phyloP scores from a whole-genome alignment of 352 stramenopile species.

The Saprolegnia diclina region DNA sequence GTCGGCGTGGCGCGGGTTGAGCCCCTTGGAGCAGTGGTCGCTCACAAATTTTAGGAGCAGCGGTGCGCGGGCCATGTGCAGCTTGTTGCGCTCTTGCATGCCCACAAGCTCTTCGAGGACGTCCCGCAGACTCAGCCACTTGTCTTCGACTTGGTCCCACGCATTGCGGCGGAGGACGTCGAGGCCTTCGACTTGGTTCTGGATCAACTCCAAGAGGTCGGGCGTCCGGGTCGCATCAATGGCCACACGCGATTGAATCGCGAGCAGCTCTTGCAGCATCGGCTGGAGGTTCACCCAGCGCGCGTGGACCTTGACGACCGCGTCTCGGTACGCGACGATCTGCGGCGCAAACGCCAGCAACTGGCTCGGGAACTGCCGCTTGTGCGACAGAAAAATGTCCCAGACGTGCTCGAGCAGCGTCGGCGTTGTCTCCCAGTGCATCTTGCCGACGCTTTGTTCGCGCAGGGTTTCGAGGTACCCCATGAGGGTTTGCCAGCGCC shows the following conservation, averaged over 20 bases:
- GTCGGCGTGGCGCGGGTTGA: conserved; percentile 48
- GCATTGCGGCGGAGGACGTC: conserved; percentile 56
- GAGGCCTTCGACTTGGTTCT: conserved; percentile 48
- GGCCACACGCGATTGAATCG: conserved; percentile 41
- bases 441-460: conserved; percentile 38
- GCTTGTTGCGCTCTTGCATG: conserved; percentile 56
- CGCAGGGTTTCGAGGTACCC: conserved; percentile 51
- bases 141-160: conserved; percentile 51
- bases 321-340: conserved; percentile 35
- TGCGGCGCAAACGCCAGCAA: conserved; percentile 7
- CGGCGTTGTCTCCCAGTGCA: conserved; percentile 63
- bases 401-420: conserved; percentile 59
- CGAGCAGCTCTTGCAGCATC: conserved; percentile 50
- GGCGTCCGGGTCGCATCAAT: conserved; percentile 56
- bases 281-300: conserved; percentile 67
- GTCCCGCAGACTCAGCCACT: conserved; percentile 44
- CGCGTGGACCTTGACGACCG: conserved; percentile 53
- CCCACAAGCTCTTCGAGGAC: conserved; percentile 48
- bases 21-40: conserved; percentile 47
- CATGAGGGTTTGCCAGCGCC: conserved; percentile 54
- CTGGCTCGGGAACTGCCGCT: conserved; percentile 27
- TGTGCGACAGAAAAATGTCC: conserved; percentile 55
- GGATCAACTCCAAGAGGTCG: conserved; percentile 40
- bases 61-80: conserved; percentile 52
- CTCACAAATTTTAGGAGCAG: conserved; percentile 47